phyloP scores from a whole-genome alignment of 2,329 filamentous ascomycete species.

The Penicillium frequentans region DNA sequence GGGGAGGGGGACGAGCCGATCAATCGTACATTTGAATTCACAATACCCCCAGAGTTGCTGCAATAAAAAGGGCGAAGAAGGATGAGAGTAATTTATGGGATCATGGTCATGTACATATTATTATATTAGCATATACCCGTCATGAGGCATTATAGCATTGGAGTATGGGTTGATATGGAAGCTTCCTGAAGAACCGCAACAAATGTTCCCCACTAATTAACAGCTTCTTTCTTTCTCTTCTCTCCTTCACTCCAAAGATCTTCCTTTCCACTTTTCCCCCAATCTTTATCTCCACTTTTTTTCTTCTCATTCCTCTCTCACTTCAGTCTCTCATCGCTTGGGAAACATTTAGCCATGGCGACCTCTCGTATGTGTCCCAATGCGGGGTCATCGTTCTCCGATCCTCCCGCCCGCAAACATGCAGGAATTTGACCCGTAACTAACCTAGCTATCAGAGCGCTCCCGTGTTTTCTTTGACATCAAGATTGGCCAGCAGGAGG shows the following conservation, averaged over 20 bases:
- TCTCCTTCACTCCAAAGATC: conserved; percentile 1
- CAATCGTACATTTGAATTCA: conserved; percentile 23
- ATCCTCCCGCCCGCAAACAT: conserved; percentile 11
- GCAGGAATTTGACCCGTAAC: conserved; percentile 8
- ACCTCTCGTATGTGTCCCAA: conserved; percentile 34
- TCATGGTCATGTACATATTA: conserved; percentile 4
- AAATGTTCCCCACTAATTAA: conserved; percentile 16
- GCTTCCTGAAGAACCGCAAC: conserved; percentile 39
- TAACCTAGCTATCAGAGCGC: conserved; percentile 49
- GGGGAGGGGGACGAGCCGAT: conserved; percentile 5
- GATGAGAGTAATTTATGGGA: not conserved
- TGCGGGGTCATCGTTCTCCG: conserved; percentile 24
- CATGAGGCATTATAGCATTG: not conserved
- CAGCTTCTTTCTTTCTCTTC: conserved; percentile 11
- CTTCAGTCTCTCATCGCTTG: not conserved
- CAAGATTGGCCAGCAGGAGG: conserved; percentile 69
- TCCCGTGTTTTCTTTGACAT: conserved; percentile 93
- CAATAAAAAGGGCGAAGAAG: conserved; percentile 6
- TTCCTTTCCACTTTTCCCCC: conserved; percentile 5
- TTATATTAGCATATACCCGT: not conserved
- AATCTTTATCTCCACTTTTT: conserved; percentile 1
- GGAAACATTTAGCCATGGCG: conserved; percentile 30
- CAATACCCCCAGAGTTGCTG: conserved; percentile 27
- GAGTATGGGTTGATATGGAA: conserved; percentile 32
- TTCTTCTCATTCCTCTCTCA: not conserved